Evolutionary conservation across 495 filamentous ascomycete species (phyloP).

Genomic region (Tuber umbilicatum): DNA sequence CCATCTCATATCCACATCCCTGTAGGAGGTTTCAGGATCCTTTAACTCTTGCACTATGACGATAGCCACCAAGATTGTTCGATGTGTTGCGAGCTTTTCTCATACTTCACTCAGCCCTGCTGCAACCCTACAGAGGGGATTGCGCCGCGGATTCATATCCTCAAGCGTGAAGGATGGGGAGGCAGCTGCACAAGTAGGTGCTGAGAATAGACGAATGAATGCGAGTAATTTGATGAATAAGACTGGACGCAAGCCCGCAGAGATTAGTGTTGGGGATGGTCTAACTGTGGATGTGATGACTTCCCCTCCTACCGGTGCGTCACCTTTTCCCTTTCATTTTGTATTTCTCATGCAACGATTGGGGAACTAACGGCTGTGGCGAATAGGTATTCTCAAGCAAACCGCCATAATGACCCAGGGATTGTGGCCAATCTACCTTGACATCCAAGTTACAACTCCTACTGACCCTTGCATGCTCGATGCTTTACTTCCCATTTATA

Average conservation of each 20-base stretch:
- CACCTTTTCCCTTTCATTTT: neutral
- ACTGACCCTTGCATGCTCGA: no score
- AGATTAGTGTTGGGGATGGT: no score
- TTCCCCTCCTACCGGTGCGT: conserved; percentile 38
- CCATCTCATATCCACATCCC: conserved; percentile 21
- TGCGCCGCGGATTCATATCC: no score
- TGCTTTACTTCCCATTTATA: no score
- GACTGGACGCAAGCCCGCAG: no score
- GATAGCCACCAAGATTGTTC: conserved; percentile 31
- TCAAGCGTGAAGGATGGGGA: no score
- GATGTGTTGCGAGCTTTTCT: conserved; percentile 22
- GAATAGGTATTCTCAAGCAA: conserved; percentile 71
- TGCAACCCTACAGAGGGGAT: no score
- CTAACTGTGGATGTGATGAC: conserved; percentile 30
- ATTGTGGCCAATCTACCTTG: conserved; percentile 88
- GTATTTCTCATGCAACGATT: neutral
- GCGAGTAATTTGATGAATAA: no score
- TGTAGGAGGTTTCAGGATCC: conserved; percentile 8
- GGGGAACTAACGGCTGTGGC: no score
- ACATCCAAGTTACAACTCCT: no score
- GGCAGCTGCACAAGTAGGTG: no score
- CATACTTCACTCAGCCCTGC: conserved; percentile 11
- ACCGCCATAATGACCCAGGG: conserved; percentile 91
- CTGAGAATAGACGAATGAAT: no score
- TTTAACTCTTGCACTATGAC: conserved; percentile 18